Percentiles rank a stretch among this genome's conserved stretches.
These are phyloP conservation scores for Salicornia ramosissima DNA, from an alignment of 148 eudicot species.

Conservation along the genomic window DNA sequence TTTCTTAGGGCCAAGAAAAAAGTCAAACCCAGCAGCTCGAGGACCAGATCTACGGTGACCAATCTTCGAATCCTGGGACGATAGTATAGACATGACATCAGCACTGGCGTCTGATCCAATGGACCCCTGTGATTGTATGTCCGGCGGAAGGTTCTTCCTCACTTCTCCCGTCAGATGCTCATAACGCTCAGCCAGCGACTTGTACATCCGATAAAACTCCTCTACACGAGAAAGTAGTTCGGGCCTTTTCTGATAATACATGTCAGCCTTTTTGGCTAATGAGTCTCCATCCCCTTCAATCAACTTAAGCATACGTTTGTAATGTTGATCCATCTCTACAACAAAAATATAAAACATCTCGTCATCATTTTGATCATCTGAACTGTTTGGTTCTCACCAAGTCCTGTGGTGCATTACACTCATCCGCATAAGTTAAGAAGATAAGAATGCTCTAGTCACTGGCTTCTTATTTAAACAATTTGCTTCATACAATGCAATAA, in stretches of 20 bases:
- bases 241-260: conserved; percentile 84
- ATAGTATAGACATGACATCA: conserved; percentile 38
- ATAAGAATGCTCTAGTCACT: not conserved
- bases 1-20: conserved; percentile 66
- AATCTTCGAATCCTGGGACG: conserved; percentile 44
- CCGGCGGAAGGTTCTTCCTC: conserved; percentile 50
- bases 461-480: not conserved
- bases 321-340: conserved; percentile 69
- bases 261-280: conserved; percentile 77
- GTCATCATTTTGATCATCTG: not conserved
- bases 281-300: conserved; percentile 93
- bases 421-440: conserved; percentile 2
- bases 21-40: conserved; percentile 88
- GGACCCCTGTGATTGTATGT: conserved; percentile 63
- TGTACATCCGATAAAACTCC: conserved; percentile 75
- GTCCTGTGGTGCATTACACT: conserved; percentile 3
- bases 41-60: conserved; percentile 53
- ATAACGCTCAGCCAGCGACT: conserved; percentile 78
- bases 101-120: conserved; percentile 53
- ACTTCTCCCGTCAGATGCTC: conserved; percentile 71
- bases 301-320: conserved; percentile 63
- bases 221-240: conserved; percentile 67
- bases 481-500: not conserved
- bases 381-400: not conserved
- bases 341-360: not conserved